Evolutionary conservation across 345 rosid species (phyloP), one percentile per base, ranked within the genome.

Genomic region (Eucalyptus microcorys): DNA sequence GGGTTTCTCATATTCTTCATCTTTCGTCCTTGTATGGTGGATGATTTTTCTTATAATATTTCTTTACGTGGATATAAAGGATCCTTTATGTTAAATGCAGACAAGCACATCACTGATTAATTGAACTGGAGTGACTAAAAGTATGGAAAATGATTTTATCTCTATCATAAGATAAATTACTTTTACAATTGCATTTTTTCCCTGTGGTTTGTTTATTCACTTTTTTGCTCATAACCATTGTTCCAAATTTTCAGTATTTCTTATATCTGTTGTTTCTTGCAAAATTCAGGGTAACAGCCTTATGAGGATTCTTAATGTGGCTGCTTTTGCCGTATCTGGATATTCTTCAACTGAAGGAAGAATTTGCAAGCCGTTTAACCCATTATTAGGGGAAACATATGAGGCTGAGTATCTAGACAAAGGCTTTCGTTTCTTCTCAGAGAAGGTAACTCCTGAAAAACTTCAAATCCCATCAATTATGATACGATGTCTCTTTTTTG

Each of bases 311-410:
- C 97, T 98, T 88, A 97, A 97, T 88, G 98, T 98, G 85, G 99
- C 99, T 91, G 99, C 99, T 89, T 98, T 98, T 94, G 99, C 99
- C 91, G 94, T 96, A 61, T 98, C 99, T 80, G 99, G 99, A 50
- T 98, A 98, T 92, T 97, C 99, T 91, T 97, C 99, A 88, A 98
- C 99, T 32, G 99, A 98, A 91, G 99, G 99, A 93, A 96, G 99
- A 92, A 94, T 93, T n/a, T 98, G 99, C 94, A 98, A 98, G 94
- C 99, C 99, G 12, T 98, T 98, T 91, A 97, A 98, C 93, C 99
- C 99, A 52, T 93, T 98, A 90, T 91, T 98, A 86, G 99, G 99
- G 91, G 99, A 98, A 92, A 98, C 99, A 47, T 98, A 95, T 40
- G 99, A 98, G 90, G 99, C 99, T 42, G 97, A 96, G 90, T 97